Evolutionary conservation across 1,284 basidiomycete species (phyloP), one percentile per base, ranked within the genome.

Genomic region (Cryptococcus sp.): DNA sequence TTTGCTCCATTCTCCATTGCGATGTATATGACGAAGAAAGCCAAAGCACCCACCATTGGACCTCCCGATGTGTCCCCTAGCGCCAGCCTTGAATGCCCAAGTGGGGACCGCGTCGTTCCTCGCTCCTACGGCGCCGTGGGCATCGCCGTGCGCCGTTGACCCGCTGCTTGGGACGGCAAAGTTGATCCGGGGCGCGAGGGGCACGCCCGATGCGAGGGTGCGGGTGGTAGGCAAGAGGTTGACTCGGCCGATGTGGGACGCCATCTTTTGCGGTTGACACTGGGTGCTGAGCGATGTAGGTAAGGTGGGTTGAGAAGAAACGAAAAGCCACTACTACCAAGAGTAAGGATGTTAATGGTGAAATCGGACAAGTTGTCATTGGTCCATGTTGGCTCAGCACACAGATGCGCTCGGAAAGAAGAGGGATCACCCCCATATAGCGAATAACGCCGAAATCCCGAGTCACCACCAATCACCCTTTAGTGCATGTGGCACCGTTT

Each of bases 161-260:
- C 85, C 85, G 30, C 30, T 35, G 52, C 83, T 85, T 59, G 84
- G 81, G 69, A 91, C 93, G 77, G 95, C 88, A 78, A 95, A 88
- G 58, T 91, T 91, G 69, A 98, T 85, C 79, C 96, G 95, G 72
- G 93, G 93, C 63, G 97, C 88, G 81, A 95, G 90, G 82, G 99
- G 98, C 64, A 95, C 95, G 66, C 95, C 95, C 47, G 84, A 86
- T 45, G 91, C 83, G 62, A 90, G 84, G 10, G 85, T 82, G 75
- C 89, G 86, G 66, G 90, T 86, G 49, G 91, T 91, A 59, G 91
- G 89, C 46, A 89, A 80, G 71, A 95, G 82, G 80, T 87, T 92
- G 76, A 91, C 64, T 56, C 78, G 67, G 60, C 52, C 50, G 45
- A 57, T 54, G 58, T 55, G 49, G 49, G 57, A 48, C 39, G 63